Conservation (phyloP, 2,329 filamentous ascomycete species). For the Dothistroma septosporum region DNA sequence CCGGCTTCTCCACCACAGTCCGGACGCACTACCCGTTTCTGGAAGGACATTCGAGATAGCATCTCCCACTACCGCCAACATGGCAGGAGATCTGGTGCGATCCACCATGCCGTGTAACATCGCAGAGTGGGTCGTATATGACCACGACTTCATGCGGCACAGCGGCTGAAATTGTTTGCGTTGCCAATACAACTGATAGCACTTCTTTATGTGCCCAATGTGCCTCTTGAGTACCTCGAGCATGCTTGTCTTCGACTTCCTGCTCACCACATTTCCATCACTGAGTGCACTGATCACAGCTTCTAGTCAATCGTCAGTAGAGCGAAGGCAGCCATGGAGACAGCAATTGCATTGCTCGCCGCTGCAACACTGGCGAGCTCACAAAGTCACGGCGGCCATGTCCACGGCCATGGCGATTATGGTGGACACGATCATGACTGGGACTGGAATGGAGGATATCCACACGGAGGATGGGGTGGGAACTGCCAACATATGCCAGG, state of each 20-base stretch:
- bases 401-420: neutral
- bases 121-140: neutral
- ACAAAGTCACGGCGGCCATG: slow-evolving; percentile 7
- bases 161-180: neutral
- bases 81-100: neutral
- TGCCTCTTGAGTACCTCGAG: neutral
- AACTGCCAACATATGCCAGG: slow-evolving; percentile 9
- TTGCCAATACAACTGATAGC: neutral
- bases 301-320: neutral
- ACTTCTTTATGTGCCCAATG: neutral
- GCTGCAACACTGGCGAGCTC: neutral
- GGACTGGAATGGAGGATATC: slow-evolving; percentile 17
- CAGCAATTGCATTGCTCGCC: slow-evolving; percentile 2
- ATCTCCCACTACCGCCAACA: neutral
- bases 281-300: neutral
- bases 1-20: neutral
- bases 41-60: slow-evolving; percentile 1
- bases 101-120: neutral
- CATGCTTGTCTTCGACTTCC: neutral
- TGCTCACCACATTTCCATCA: neutral
- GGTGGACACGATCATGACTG: slow-evolving; percentile 1
- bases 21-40: neutral
- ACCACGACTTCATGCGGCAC: neutral
- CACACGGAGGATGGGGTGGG: slow-evolving; percentile 8
- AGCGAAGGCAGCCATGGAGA: neutral